These are phyloP conservation scores for Pouteria campechiana DNA, from an alignment of 179 eudicot species.

Conservation along the genomic window DNA sequence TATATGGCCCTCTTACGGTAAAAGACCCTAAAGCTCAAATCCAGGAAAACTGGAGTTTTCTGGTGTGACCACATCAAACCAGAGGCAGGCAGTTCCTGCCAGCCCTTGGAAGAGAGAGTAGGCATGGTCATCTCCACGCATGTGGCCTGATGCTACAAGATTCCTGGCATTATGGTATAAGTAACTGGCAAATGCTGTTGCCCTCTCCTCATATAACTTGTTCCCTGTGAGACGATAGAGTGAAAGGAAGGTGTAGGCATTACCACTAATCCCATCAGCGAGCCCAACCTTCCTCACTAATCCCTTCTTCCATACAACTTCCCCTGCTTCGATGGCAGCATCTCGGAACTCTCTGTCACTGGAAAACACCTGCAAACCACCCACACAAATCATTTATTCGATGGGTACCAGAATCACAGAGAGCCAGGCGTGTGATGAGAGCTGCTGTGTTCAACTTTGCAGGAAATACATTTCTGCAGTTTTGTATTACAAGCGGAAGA, in stretches of 20 bases:
- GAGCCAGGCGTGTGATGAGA: too few relatives aligned
- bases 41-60: conserved; percentile 51
- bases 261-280: conserved; percentile 59
- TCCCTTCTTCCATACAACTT: conserved; percentile 76
- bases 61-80: conserved; percentile 58
- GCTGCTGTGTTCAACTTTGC: too few relatives aligned
- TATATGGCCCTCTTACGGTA: too few relatives aligned
- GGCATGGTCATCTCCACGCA: conserved; percentile 12
- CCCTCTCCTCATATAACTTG: conserved; percentile 37
- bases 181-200: conserved; percentile 61
- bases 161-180: conserved; percentile 31
- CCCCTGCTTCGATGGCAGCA: conserved; percentile 79
- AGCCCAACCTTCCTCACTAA: conserved; percentile 50
- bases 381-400: too few relatives aligned
- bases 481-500: too few relatives aligned
- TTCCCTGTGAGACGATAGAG: conserved; percentile 50
- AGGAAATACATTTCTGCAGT: too few relatives aligned
- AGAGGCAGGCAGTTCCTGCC: conserved; percentile 58
- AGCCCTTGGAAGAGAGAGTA: conserved; percentile 55
- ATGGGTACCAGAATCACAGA: too few relatives aligned
- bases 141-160: conserved; percentile 4
- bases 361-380: conserved; percentile 40
- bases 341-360: conserved; percentile 49
- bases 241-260: conserved; percentile 53
- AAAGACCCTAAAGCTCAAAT: conserved; percentile 33